A percentile compares a stretch with the other conserved stretches of the same genome.
Conservation (phyloP, 225 moss, liverwort and hornwort species). For the Physcomitrium patens region DNA sequence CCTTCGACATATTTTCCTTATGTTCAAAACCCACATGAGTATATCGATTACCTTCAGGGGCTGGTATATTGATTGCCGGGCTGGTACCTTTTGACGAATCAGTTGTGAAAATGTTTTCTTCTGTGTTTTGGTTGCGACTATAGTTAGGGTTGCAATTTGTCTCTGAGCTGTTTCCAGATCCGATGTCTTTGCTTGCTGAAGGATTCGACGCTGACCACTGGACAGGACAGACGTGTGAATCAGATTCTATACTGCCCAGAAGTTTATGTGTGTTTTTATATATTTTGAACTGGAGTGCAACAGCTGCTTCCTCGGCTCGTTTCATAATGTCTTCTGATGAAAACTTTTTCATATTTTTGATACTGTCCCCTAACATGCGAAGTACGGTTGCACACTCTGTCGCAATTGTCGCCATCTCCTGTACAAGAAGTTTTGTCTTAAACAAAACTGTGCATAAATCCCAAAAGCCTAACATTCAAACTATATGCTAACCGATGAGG, state of each 20-base stretch:
- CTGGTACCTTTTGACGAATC: slow-evolving; percentile 4
- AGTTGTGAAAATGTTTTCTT: background rate
- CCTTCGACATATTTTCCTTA: slow-evolving; percentile 7
- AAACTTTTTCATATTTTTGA: slow-evolving; percentile 70
- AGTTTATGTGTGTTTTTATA: slow-evolving; percentile 59
- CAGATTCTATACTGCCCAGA: slow-evolving; percentile 54
- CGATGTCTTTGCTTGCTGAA: slow-evolving; percentile 25
- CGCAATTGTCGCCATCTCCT: slow-evolving; percentile 87
- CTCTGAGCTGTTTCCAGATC: slow-evolving; percentile 26
- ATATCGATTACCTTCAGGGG: background rate
- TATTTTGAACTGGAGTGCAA: slow-evolving; percentile 80
- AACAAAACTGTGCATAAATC: background rate
- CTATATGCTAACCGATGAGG: too few species aligned
- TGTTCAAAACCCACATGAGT: slow-evolving; percentile 8
- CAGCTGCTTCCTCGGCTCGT: slow-evolving; percentile 82
- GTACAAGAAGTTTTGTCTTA: slow-evolving; percentile 16
- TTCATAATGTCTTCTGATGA: slow-evolving; percentile 56
- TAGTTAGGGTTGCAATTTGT: slow-evolving; percentile 32
- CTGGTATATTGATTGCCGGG: slow-evolving; percentile 24
- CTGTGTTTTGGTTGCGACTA: slow-evolving; percentile 16
- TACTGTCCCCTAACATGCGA: slow-evolving; percentile 64
- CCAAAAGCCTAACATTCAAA: too few species aligned
- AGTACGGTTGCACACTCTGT: slow-evolving; percentile 74
- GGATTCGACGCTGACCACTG: slow-evolving; percentile 32
- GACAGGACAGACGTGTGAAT: slow-evolving; percentile 36